These are phyloP conservation scores for Lasiosphaeris hirsuta DNA, from an alignment of 495 filamentous ascomycete genomes.

Conservation along the genomic window DNA sequence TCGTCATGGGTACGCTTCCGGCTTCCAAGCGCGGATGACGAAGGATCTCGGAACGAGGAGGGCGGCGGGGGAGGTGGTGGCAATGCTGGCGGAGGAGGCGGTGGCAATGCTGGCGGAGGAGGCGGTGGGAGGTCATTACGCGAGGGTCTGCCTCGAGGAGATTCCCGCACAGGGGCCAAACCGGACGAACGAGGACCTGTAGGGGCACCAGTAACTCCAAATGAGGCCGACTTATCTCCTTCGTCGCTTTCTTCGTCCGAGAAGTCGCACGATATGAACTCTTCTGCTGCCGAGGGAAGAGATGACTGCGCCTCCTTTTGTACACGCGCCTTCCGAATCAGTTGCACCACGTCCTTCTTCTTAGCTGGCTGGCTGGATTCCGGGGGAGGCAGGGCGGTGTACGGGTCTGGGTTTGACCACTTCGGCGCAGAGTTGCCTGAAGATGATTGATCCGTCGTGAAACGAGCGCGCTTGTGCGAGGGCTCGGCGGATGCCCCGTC, in stretches of 20 bases:
- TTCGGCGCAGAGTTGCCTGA: constrained; percentile 55
- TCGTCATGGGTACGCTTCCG: constrained; percentile 73
- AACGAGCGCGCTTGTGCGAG: constrained; percentile 45
- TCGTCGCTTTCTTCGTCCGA: constrained; percentile 44
- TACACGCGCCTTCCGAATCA: constrained; percentile 81
- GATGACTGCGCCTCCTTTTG: too few relatives aligned
- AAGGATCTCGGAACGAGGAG: constrained; percentile 8
- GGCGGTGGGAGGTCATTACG: too few relatives aligned
- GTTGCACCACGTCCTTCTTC: constrained; percentile 76
- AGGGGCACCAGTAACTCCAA: neutral
- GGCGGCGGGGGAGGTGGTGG: too few relatives aligned
- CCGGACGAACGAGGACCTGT: neutral
- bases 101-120: too few relatives aligned
- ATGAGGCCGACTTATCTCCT: constrained; percentile 8
- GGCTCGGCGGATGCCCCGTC: constrained; percentile 51
- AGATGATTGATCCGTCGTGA: constrained; percentile 26
- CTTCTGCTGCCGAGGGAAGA: constrained; percentile 28
- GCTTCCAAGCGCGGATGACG: constrained; percentile 21
- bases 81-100: too few relatives aligned
- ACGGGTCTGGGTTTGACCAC: constrained; percentile 94
- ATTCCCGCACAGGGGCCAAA: neutral
- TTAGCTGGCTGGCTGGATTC: constrained; percentile 58
- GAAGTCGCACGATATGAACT: constrained; percentile 76
- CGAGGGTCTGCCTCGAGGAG: neutral
- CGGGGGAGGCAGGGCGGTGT: constrained; percentile 74